Evolutionary conservation across 148 eudicot genomes (phyloP).

Genomic region (Agrostemma githago): DNA sequence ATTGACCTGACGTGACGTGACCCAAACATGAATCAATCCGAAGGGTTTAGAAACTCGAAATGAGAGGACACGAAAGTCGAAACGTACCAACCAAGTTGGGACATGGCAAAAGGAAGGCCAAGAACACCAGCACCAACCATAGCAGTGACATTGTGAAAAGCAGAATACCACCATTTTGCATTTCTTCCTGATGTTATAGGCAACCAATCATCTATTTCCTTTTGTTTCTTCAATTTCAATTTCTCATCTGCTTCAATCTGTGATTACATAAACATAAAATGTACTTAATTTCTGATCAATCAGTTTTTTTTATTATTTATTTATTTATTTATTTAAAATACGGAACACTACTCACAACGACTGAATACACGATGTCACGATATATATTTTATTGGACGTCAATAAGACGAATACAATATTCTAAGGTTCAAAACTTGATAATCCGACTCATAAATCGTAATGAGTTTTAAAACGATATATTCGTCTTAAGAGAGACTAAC

Average conservation of each 20-base stretch:
- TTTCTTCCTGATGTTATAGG: constrained; percentile 33
- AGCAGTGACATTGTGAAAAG: constrained; percentile 40
- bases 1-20: background rate
- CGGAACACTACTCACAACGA: too few species aligned
- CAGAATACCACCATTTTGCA: constrained; percentile 41
- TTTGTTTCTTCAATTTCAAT: constrained; percentile 24
- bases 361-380: too few species aligned
- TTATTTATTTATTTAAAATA: too few species aligned
- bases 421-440: too few species aligned
- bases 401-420: too few species aligned
- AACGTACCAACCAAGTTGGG: constrained; percentile 35
- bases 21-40: background rate
- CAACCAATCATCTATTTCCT: constrained; percentile 33
- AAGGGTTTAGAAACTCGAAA: background rate
- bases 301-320: too few species aligned
- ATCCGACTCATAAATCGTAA: too few species aligned
- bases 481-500: too few species aligned
- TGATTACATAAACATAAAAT: background rate
- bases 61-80: too few species aligned
- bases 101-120: constrained; percentile 36
- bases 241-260: constrained; percentile 19
- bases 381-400: too few species aligned
- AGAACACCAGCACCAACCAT: constrained; percentile 44
- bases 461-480: too few species aligned
- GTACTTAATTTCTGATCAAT: background rate